These are phyloP conservation scores for Hyaloscypha hepaticicola DNA, from an alignment of 495 filamentous ascomycete species.

Conservation along the genomic window DNA sequence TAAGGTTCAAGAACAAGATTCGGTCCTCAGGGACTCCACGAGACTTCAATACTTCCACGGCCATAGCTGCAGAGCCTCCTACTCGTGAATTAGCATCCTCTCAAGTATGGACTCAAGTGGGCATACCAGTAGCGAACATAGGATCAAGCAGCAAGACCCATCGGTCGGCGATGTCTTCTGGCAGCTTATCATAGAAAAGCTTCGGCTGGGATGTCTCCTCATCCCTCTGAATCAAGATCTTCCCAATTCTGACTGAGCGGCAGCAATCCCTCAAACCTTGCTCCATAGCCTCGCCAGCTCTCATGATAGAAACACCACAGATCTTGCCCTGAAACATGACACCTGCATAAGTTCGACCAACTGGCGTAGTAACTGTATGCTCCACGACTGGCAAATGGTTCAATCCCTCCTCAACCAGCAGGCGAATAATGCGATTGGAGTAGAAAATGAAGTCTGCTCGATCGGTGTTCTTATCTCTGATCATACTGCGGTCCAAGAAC, in stretches of 20 bases:
- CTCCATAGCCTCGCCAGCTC: constrained; percentile 97
- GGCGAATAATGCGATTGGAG: constrained; percentile 95
- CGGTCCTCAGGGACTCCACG: constrained; percentile 91
- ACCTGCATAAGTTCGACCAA: constrained; percentile 83
- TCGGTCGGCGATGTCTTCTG: constrained; percentile 84
- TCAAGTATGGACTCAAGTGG: not conserved
- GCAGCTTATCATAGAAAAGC: constrained; percentile 96
- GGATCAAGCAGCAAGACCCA: constrained; percentile 97
- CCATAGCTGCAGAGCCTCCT: constrained; percentile 96
- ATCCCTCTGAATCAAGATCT: constrained; percentile 96
- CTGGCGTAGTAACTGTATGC: constrained; percentile 84
- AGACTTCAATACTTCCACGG: constrained; percentile 84
- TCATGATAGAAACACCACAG: constrained; percentile 97
- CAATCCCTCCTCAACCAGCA: constrained; percentile 96
- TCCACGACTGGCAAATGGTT: constrained; percentile 93
- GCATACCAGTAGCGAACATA: constrained; percentile 93
- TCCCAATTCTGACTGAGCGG: constrained; percentile 92
- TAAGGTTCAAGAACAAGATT: constrained; percentile 93
- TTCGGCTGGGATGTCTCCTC: constrained; percentile 91
- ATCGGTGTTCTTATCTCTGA: constrained; percentile 82
- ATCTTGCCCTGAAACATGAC: constrained; percentile 97
- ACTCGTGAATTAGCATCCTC: not conserved
- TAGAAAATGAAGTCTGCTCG: constrained; percentile 99
- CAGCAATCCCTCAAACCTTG: constrained; percentile 96
- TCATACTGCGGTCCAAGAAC: constrained; percentile 64